These are phyloP conservation scores for Diplodia intermedia DNA, from an alignment of 2,329 filamentous ascomycete genomes.

Conservation along the genomic window DNA sequence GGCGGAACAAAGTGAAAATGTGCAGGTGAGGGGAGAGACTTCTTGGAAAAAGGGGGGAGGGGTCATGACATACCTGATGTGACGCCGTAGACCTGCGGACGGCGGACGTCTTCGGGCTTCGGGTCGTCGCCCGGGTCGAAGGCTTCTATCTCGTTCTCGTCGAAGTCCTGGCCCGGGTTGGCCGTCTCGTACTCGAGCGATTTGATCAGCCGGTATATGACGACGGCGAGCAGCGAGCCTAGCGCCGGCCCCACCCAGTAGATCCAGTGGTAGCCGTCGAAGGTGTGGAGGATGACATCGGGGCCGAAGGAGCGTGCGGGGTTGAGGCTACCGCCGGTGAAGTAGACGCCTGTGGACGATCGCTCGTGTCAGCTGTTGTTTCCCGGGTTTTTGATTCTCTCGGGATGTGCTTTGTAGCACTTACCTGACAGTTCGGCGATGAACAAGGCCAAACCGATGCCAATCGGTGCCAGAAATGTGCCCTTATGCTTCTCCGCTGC, in stretches of 20 bases:
- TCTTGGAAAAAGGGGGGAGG: too few relatives aligned
- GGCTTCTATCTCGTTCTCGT: constrained; percentile 49
- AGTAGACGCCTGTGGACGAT: constrained; percentile 45
- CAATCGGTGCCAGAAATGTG: constrained; percentile 39
- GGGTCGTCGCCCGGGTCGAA: constrained; percentile 46
- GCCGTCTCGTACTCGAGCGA: constrained; percentile 51
- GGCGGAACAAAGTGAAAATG: not conserved
- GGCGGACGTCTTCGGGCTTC: constrained; percentile 24
- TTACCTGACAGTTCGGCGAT: constrained; percentile 41
- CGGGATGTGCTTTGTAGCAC: constrained; percentile 21
- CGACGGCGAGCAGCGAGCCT: constrained; percentile 47
- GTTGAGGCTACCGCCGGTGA: constrained; percentile 55
- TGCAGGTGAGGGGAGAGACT: too few relatives aligned
- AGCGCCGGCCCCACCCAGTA: constrained; percentile 57
- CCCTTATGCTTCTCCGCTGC: constrained; percentile 43
- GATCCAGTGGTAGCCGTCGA: constrained; percentile 55
- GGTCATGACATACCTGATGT: not conserved
- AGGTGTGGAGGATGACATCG: constrained; percentile 50
- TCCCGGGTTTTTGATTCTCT: not conserved
- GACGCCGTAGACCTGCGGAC: not conserved
- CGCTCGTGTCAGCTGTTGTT: constrained; percentile 44
- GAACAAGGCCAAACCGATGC: constrained; percentile 39
- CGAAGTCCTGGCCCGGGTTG: constrained; percentile 51
- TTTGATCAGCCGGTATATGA: constrained; percentile 51
- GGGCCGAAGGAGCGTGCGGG: constrained; percentile 56